Percentiles rank a stretch among this genome's conserved stretches.
These are phyloP conservation scores for Hibiscus mutabilis DNA, from an alignment of 345 rosid species.

Conservation along the genomic window DNA sequence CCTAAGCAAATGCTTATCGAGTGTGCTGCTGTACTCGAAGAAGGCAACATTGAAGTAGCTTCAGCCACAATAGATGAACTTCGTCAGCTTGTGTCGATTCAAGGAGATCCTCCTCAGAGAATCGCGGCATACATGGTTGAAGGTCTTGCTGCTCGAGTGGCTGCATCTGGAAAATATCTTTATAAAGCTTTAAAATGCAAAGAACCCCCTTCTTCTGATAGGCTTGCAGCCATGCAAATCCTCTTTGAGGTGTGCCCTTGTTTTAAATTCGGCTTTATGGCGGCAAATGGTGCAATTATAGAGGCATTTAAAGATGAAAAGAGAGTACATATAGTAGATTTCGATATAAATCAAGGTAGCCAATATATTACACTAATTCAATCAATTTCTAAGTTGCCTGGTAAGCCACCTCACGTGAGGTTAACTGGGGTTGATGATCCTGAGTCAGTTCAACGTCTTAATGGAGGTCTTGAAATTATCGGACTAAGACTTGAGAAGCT, in stretches of 20 bases:
- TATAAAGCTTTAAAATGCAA: slow-evolving; percentile 91
- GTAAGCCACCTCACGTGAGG: slow-evolving; percentile 53
- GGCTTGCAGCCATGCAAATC: slow-evolving; percentile 98
- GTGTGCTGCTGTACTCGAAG: slow-evolving; percentile 65
- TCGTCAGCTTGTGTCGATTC: slow-evolving; percentile 74
- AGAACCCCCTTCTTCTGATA: slow-evolving; percentile 90
- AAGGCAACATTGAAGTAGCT: slow-evolving; percentile 62
- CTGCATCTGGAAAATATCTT: slow-evolving; percentile 76
- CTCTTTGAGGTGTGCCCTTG: slow-evolving; percentile 97
- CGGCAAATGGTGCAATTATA: slow-evolving; percentile 78
- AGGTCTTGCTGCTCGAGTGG: slow-evolving; percentile 95
- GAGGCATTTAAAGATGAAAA: slow-evolving; percentile 72
- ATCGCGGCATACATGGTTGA: slow-evolving; percentile 98
- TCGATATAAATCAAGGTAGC: slow-evolving; percentile 90
- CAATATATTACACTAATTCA: slow-evolving; percentile 87
- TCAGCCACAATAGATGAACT: slow-evolving; percentile 59
- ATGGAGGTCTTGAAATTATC: slow-evolving; percentile 66
- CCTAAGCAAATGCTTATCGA: slow-evolving; percentile 70
- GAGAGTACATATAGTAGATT: slow-evolving; percentile 77
- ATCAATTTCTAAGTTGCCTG: slow-evolving; percentile 41
- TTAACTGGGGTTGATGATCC: slow-evolving; percentile 95
- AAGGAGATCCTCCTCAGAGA: slow-evolving; percentile 91
- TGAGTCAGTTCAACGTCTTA: slow-evolving; percentile 80
- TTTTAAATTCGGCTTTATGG: slow-evolving; percentile 87
- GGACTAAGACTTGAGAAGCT: slow-evolving; percentile 81